These are phyloP conservation scores for Picea glauca DNA, from an alignment of 75 land plant genomes.

Conservation along the genomic window DNA sequence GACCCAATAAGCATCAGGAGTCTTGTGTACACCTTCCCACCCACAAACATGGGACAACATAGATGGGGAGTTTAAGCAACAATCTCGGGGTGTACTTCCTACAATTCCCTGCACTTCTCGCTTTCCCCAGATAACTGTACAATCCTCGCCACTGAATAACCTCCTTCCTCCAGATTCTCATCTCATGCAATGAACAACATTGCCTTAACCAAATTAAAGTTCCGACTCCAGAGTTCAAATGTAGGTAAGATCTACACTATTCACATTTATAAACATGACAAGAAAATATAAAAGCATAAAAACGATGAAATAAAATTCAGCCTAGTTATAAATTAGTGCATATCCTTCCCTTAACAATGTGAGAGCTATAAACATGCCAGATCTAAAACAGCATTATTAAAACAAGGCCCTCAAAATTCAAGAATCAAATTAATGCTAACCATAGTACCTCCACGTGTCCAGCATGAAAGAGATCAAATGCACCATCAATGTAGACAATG, in stretches of 20 bases:
- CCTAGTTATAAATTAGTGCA: too few relatives aligned
- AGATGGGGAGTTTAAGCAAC: neutral
- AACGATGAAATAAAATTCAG: too few relatives aligned
- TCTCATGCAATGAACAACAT: neutral
- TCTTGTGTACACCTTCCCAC: neutral
- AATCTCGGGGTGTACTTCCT: neutral
- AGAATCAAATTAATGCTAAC: neutral
- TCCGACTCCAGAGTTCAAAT: neutral
- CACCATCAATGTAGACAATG: constrained; percentile 93
- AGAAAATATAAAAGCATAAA: too few relatives aligned
- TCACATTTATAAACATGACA: too few relatives aligned
- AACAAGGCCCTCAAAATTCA: neutral
- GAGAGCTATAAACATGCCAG: too few relatives aligned
- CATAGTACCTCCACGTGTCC: constrained; percentile 93
- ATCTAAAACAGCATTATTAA: neutral
- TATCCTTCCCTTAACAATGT: too few relatives aligned
- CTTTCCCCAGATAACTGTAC: neutral
- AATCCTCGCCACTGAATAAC: neutral
- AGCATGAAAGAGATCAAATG: constrained; percentile 97
- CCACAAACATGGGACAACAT: neutral
- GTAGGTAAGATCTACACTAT: neutral
- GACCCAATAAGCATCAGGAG: neutral
- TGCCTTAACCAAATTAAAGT: neutral
- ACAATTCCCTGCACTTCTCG: neutral
- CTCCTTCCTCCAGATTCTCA: neutral